Conservation (phyloP, 306 rosid species). For the Cicer yamashitae region DNA sequence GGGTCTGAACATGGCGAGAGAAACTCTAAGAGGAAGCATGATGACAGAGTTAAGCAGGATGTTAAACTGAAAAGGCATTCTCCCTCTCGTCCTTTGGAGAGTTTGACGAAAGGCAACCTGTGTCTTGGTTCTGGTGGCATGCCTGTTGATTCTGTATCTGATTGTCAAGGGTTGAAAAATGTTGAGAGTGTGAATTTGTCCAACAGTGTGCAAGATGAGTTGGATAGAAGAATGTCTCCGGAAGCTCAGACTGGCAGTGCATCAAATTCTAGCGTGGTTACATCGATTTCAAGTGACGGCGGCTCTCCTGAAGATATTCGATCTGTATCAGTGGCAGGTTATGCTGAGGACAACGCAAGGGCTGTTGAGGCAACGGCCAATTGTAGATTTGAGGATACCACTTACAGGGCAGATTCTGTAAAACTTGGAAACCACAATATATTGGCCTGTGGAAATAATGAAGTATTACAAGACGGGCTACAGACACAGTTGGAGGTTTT, state of each 20-base stretch:
- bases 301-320: conserved; percentile 67
- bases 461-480: conserved; percentile 43
- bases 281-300: conserved; percentile 61
- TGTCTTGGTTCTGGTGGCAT: conserved; percentile 23
- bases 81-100: conserved; percentile 46
- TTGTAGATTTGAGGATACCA: conserved; percentile 44
- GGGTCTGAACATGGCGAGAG: conserved; percentile 41
- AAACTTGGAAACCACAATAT: conserved; percentile 36
- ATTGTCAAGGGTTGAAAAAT: conserved; percentile 42
- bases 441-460: conserved; percentile 43
- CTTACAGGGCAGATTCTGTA: conserved; percentile 46
- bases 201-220: conserved; percentile 44
- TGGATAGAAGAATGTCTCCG: conserved; percentile 49
- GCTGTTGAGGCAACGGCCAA: conserved; percentile 49
- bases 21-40: conserved; percentile 54
- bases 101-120: conserved; percentile 30
- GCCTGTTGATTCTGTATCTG: conserved; percentile 36
- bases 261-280: conserved; percentile 66
- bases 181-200: conserved; percentile 40
- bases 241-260: conserved; percentile 58
- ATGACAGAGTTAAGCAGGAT: conserved; percentile 40
- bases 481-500: conserved; percentile 71
- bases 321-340: conserved; percentile 45
- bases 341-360: conserved; percentile 49
- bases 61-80: conserved; percentile 44